Conservation (phyloP, 208 protist genomes). For the Leishmania tropica region DNA sequence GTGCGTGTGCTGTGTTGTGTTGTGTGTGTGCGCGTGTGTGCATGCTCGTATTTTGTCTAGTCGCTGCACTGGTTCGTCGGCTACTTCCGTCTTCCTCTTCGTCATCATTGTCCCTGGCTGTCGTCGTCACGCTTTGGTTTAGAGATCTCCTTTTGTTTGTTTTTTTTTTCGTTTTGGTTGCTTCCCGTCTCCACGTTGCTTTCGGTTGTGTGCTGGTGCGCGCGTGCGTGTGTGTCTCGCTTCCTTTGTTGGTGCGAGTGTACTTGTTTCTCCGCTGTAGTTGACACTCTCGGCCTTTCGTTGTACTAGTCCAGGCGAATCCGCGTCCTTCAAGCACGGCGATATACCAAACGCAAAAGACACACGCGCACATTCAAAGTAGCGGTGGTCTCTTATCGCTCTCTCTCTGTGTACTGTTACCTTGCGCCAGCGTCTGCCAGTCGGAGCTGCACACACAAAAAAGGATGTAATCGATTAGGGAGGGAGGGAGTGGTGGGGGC, state of each 20-base stretch:
- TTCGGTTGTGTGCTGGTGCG: neutral
- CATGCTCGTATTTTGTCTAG: neutral
- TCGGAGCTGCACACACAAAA: neutral
- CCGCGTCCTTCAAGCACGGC: neutral
- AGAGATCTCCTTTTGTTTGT: neutral
- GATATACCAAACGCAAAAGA: neutral
- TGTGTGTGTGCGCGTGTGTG: neutral
- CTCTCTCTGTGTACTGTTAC: neutral
- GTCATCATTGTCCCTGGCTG: slow-evolving; percentile 1
- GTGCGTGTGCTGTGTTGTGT: neutral
- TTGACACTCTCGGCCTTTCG: neutral
- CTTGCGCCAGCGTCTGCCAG: too few relatives aligned
- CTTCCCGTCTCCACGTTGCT: neutral
- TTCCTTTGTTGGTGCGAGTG: neutral
- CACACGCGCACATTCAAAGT: neutral
- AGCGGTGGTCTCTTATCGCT: neutral
- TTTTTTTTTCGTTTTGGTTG: neutral
- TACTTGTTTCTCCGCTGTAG: neutral
- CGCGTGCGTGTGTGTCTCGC: neutral
- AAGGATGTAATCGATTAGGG: neutral
- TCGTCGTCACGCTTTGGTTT: neutral
- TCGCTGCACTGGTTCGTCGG: neutral
- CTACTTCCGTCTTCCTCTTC: neutral
- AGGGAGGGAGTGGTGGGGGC: too few relatives aligned
- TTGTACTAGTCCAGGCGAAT: neutral